Conservation (phyloP, 2,329 filamentous ascomycete genomes). For the Neurospora crassa region DNA sequence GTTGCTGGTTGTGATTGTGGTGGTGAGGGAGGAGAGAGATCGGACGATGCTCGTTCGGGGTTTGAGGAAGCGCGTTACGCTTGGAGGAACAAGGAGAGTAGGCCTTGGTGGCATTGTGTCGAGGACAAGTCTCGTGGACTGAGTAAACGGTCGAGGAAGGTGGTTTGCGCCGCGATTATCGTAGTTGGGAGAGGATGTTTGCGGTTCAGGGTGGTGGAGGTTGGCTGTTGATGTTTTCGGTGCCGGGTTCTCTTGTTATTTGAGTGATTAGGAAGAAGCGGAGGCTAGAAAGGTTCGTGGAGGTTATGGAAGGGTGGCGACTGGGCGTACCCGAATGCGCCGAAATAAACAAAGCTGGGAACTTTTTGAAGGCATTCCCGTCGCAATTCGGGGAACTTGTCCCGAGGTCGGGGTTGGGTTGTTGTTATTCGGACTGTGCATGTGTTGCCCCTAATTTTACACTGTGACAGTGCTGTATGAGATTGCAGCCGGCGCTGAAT, state of each 20-base stretch:
- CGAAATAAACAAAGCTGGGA: background rate
- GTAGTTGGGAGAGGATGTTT: background rate
- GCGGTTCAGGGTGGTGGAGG: background rate
- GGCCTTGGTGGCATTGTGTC: background rate
- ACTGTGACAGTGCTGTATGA: background rate
- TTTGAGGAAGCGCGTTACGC: background rate
- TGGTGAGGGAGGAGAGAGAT: background rate
- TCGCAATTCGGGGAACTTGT: background rate
- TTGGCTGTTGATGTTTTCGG: background rate
- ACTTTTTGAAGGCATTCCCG: background rate
- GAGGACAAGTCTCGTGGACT: background rate
- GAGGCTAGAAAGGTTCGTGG: background rate
- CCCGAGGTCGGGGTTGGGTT: background rate
- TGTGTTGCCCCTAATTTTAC: background rate
- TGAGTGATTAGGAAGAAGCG: background rate
- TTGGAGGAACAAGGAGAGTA: background rate
- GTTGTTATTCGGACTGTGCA: background rate
- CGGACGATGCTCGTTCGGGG: background rate
- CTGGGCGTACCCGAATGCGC: background rate
- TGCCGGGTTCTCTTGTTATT: background rate
- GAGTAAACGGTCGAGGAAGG: background rate
- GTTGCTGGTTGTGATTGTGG: background rate
- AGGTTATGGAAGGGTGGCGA: background rate
- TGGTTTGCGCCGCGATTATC: background rate
- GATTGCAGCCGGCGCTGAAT: background rate